Percentiles rank a stretch among this genome's conserved stretches.
These are phyloP conservation scores for Neckera pumila DNA, from an alignment of 225 moss, liverwort and hornwort species.

Conservation along the genomic window DNA sequence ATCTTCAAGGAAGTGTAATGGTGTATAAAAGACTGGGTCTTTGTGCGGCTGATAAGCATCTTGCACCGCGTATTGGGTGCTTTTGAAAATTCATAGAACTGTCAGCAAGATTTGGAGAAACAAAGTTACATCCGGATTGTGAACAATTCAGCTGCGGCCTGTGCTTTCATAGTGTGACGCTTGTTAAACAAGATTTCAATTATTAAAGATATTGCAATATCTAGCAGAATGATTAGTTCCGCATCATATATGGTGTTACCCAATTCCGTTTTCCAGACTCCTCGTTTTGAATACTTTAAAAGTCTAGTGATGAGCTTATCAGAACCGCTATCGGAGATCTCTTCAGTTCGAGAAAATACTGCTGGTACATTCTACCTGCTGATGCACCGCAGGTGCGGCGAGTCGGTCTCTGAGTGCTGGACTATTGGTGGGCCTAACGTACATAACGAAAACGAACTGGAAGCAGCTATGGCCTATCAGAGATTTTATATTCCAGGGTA, in stretches of 20 bases:
- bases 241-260: neutral
- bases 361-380: neutral
- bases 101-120: neutral
- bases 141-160: neutral
- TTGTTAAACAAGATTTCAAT: neutral
- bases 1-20: neutral
- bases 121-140: neutral
- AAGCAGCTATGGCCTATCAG: neutral
- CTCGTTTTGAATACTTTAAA: neutral
- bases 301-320: neutral
- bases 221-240: neutral
- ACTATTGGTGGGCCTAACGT: neutral
- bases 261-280: neutral
- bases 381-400: neutral
- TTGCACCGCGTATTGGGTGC: too few species aligned
- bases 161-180: neutral
- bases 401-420: neutral
- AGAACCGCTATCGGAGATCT: neutral
- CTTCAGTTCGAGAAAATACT: neutral
- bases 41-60: neutral
- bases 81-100: neutral
- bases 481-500: too few species aligned
- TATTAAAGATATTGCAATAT: neutral
- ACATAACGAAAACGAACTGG: neutral
- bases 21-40: neutral